Conservation (phyloP, 805 yeast species). For the Sugiyamaella valdiviana region DNA sequence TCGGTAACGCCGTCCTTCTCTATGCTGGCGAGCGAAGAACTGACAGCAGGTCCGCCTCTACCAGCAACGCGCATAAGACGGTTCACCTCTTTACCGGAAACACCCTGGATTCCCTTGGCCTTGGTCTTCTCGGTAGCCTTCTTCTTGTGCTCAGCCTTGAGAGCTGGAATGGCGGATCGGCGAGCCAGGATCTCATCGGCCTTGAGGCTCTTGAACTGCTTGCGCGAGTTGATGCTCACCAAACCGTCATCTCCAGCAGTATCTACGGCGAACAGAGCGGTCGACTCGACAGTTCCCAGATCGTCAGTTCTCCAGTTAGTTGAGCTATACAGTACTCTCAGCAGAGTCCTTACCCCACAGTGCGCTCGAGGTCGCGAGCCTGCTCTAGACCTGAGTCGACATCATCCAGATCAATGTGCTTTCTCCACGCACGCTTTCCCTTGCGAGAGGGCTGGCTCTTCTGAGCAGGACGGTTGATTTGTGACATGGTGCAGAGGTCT, state of each 20-base stretch:
- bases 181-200: conserved; percentile 66
- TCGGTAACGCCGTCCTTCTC: conserved; percentile 61
- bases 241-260: conserved; percentile 51
- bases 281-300: conserved; percentile 27
- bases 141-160: conserved; percentile 37
- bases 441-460: conserved; percentile 75
- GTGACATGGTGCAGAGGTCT: conserved; percentile 23
- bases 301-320: conserved; percentile 12
- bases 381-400: conserved; percentile 66
- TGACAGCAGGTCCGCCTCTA: conserved; percentile 46
- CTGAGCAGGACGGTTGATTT: conserved; percentile 48
- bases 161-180: conserved; percentile 70
- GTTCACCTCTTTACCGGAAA: conserved; percentile 55
- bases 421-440: conserved; percentile 90
- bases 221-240: conserved; percentile 36
- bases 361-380: conserved; percentile 50
- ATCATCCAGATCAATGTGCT: conserved; percentile 81
- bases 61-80: conserved; percentile 75
- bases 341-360: conserved; percentile 37
- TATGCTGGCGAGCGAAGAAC: conserved; percentile 44
- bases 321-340: conserved; percentile 25
- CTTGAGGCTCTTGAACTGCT: conserved; percentile 42
- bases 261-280: conserved; percentile 58
- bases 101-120: conserved; percentile 49
- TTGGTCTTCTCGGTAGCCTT: conserved; percentile 29